Conservation (phyloP, 2,329 filamentous ascomycete genomes). For the Fusarium floridanum region DNA sequence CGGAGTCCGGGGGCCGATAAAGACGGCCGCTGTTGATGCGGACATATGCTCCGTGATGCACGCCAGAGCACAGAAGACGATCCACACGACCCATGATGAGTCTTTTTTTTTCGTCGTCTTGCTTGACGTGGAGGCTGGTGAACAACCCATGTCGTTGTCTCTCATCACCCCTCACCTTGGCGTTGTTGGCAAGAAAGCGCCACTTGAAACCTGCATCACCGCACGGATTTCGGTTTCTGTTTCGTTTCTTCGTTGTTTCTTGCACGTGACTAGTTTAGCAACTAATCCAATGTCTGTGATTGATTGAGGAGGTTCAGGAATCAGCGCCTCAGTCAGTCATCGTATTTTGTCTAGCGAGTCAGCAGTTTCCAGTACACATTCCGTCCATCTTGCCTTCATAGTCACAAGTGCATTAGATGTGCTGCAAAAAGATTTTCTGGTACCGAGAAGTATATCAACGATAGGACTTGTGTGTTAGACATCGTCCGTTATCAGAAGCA, state of each 20-base stretch:
- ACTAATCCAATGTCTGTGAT: not conserved
- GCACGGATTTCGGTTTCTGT: not conserved
- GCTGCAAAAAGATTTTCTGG: not conserved
- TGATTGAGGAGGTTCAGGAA: not conserved
- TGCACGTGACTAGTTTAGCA: conserved; percentile 15
- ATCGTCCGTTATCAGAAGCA: not conserved
- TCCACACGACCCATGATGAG: conserved; percentile 11
- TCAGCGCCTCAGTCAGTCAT: not conserved
- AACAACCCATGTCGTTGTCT: conserved; percentile 5
- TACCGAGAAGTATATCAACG: not conserved
- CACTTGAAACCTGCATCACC: conserved; percentile 6
- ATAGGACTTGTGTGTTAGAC: not conserved
- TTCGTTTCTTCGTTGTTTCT: not conserved
- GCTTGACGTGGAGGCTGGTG: conserved; percentile 8
- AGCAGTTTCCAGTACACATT: not conserved
- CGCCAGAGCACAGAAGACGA: not conserved
- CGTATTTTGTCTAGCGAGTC: not conserved
- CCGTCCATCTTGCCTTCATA: not conserved
- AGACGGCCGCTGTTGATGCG: conserved; percentile 25
- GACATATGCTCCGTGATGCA: not conserved
- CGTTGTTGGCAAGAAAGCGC: not conserved
- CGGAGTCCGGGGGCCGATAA: conserved; percentile 21
- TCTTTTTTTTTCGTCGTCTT: not conserved
- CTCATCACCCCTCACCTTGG: conserved; percentile 24
- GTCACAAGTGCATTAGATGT: not conserved